Evolutionary conservation across 2,329 filamentous ascomycete species (phyloP).

Genomic region (Sporothrix schenckii): DNA sequence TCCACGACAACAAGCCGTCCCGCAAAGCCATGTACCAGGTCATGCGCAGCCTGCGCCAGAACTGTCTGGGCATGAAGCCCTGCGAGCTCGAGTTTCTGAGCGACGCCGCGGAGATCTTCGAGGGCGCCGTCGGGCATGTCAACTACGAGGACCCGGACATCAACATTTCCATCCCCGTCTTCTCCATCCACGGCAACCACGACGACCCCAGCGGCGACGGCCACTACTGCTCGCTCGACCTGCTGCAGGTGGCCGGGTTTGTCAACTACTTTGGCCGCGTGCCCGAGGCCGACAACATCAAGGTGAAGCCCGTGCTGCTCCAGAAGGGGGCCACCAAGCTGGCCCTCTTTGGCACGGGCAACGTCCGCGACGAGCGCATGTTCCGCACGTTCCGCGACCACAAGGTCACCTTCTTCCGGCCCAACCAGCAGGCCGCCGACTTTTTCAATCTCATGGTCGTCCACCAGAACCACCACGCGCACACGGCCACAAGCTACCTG

Average conservation of each 20-base stretch:
- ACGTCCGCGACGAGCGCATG: conserved; percentile 91
- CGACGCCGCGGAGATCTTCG: conserved; percentile 88
- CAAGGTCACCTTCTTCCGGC: conserved; percentile 91
- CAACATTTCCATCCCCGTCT: conserved; percentile 94
- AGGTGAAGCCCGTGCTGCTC: conserved; percentile 85
- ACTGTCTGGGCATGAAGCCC: conserved; percentile 92
- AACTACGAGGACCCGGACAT: conserved; percentile 98
- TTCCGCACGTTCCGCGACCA: conserved; percentile 91
- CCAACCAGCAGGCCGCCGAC: conserved; percentile 75
- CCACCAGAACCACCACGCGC: conserved; percentile 93
- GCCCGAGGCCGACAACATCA: conserved; percentile 89
- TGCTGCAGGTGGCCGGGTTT: conserved; percentile 86
- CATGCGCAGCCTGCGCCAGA: conserved; percentile 89
- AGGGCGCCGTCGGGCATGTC: conserved; percentile 86
- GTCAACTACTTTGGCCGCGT: conserved; percentile 96
- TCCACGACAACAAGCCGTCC: conserved; percentile 97
- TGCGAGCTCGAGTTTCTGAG: conserved; percentile 94
- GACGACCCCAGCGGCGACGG: conserved; percentile 98
- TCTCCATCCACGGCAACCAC: conserved; percentile 98
- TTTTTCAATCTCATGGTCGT: conserved; percentile 97
- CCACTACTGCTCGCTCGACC: conserved; percentile 84
- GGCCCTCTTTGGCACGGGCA: conserved; percentile 90
- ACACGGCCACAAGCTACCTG: conserved; percentile 90
- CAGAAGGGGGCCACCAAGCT: conserved; percentile 94
- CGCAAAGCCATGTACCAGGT: conserved; percentile 96